Evolutionary conservation across 352 stramenopile species (phyloP).

Genomic region (Blastocystis sp.): DNA sequence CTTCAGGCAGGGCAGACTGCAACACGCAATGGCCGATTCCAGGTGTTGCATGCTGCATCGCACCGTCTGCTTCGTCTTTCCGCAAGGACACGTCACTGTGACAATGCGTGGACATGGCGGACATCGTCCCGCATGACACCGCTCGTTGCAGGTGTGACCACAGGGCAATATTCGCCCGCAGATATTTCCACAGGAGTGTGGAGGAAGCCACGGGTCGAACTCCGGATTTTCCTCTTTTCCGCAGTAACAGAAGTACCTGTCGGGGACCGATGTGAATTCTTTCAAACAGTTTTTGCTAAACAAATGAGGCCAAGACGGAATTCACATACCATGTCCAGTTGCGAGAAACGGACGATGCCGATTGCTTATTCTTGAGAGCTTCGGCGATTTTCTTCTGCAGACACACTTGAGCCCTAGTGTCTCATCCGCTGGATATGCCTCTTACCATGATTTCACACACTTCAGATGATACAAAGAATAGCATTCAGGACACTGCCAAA

Average conservation of each 20-base stretch:
- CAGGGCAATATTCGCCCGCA: conserved; percentile 30
- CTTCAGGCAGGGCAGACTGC: conserved; percentile 23
- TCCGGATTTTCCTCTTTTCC: conserved; percentile 53
- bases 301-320: neutral
- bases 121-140: conserved; percentile 39
- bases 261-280: neutral
- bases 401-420: conserved; percentile 38
- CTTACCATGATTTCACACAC: conserved; percentile 35
- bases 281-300: conserved; percentile 27
- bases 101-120: conserved; percentile 27
- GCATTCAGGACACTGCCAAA: conserved; percentile 45
- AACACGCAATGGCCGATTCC: neutral
- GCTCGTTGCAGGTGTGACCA: conserved; percentile 52
- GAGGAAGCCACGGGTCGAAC: conserved; percentile 49
- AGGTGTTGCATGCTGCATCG: conserved; percentile 48
- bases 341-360: conserved; percentile 1
- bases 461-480: conserved; percentile 46
- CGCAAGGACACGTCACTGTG: conserved; percentile 23
- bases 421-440: neutral
- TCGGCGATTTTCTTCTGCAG: conserved; percentile 34
- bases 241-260: conserved; percentile 49
- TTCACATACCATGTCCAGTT: conserved; percentile 18
- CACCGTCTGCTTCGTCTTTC: conserved; percentile 28
- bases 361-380: conserved; percentile 48
- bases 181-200: conserved; percentile 44